Evolutionary conservation across 306 rosid species (phyloP).

Genomic region (Dalbergia oliveri): DNA sequence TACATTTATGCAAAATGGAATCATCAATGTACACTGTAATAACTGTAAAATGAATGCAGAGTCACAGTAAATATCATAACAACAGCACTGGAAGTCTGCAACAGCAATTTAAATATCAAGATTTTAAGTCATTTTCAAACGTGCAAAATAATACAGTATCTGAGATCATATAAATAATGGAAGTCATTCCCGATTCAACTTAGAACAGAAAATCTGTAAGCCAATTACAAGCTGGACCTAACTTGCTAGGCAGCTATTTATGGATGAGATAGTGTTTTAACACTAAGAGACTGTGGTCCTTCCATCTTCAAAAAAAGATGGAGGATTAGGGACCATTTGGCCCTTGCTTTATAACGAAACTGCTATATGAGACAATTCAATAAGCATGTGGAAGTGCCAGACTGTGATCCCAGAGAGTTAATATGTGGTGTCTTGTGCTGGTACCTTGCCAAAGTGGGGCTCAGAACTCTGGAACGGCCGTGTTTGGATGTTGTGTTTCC

Average conservation of each 20-base stretch:
- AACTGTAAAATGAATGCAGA: not conserved
- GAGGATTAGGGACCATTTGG: slow-evolving; percentile 29
- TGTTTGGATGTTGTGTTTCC: slow-evolving; percentile 18
- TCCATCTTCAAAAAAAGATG: not conserved
- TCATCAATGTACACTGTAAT: not conserved
- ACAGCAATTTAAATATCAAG: slow-evolving; percentile 3
- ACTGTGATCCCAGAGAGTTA: slow-evolving; percentile 28
- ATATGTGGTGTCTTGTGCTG: not conserved
- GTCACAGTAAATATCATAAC: not conserved
- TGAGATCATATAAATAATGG: not conserved
- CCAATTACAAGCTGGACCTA: slow-evolving; percentile 32
- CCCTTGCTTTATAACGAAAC: not conserved
- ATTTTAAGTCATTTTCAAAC: not conserved
- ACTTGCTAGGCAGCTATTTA: slow-evolving; percentile 31
- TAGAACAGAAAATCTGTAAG: not conserved
- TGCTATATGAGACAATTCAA: slow-evolving; percentile 9
- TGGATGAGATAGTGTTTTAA: slow-evolving; percentile 19
- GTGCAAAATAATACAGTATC: slow-evolving; percentile 2
- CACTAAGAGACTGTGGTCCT: slow-evolving; percentile 34
- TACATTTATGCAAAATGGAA: not conserved
- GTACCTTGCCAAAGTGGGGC: not conserved
- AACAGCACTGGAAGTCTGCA: not conserved
- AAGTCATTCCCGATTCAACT: not conserved
- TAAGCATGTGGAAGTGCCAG: slow-evolving; percentile 41
- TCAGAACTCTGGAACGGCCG: not conserved